Base-by-base conservation (phyloP, 495 filamentous ascomycete genomes). In the Daldinia childiae region DNA sequence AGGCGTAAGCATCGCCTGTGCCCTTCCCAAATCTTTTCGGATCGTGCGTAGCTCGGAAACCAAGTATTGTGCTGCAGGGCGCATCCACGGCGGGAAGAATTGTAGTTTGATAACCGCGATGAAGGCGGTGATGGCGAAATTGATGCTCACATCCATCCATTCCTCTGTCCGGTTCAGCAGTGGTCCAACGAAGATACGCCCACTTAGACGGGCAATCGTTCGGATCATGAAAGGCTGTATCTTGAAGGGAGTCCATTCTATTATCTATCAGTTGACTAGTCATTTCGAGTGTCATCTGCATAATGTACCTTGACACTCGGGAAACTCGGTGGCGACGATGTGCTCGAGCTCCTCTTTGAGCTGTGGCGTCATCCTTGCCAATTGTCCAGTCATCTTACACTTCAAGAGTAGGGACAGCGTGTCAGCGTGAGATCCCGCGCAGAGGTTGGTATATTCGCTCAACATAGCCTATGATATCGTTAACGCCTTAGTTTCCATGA, bases 241-340 rank as follows among this genome's bases (percentile, higher is more conserved):
- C 56, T 77, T 79, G 65, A 80, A 77, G 12, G 78, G 69, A 2
- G 78, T 80, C 78, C 78, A 80, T 52, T 80, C 78, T 75, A 48
- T 61, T 66, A 55, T 21, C 41, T 36, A 58, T 60, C 55, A 69
- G 62, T 52, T 62, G 45, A 24, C 29, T 59, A 14, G 41, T 52
- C 27, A 36, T 58, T 43, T 45, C 11, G 8, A 24, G 27, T 30
- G 41, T 36, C 43, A 21, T 24, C 38, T 7, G 29, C 55, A 7
- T 48, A 24, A 50, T 68, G 17, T 74, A 78, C 76, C 77, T 67
- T 77, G 52, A 59, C 78, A 80, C 24, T 67, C 69, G 2, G 78
- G 78, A 34, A 80, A 79, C 52, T 80, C 78, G 1, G 72, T 76
- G 15, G 69, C 77, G 1, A 78, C 26, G 48, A 79, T 73, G 62